Base-by-base conservation (phyloP, 306 rosid species). In the Cyclanthera cordifolia region DNA sequence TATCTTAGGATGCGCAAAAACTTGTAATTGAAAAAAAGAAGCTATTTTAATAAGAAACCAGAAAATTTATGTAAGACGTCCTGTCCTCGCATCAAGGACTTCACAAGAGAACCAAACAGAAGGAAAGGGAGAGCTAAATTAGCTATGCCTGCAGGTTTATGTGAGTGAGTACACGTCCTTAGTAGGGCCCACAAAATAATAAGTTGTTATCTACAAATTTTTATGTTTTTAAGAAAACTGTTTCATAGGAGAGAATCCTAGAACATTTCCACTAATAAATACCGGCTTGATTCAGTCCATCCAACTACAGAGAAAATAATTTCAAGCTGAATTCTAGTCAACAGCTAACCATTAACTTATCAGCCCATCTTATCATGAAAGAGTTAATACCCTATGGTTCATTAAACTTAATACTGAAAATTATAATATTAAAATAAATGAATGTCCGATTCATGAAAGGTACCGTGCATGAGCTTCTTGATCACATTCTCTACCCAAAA, bases 1-100 rank as follows among this genome's bases (percentile, higher is more conserved):
- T 37, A 14, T 27, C 19, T 72, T 30, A 67, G 67, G 20, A 76
- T 6, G 68, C 34, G 61, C 68, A 67, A 23, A n/a, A 47, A 24
- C 46, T 23, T 30, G 8, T 32, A 24, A 51, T 37, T 20, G 55
- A 56, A 30, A 69, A 37, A 37, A 23, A 70, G 1, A 37, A 37
- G 43, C 43, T 37, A 7, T 17, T 5, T 34, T 64, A 2, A 16
- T 34, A 52, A 30, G 64, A 69, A 28, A 6, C 21, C 57, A 15
- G 12, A 56, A 24, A 0, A 37, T 71, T 37, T 37, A 6, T 37
- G 43, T 37, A 37, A 37, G 12, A 37, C n/a, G n/a, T n/a, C n/a
- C n/a, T n/a, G n/a, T n/a, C 43, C 43, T 37, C 43, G 11, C 43
- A 37, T 37, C 12, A 37, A 37, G 43, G 43, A 10, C 43, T 37